A percentile compares a stretch with the other conserved stretches of the same genome.
phyloP scores from a whole-genome alignment of 441 rosid genomes.

The Codiaeum variegatum region DNA sequence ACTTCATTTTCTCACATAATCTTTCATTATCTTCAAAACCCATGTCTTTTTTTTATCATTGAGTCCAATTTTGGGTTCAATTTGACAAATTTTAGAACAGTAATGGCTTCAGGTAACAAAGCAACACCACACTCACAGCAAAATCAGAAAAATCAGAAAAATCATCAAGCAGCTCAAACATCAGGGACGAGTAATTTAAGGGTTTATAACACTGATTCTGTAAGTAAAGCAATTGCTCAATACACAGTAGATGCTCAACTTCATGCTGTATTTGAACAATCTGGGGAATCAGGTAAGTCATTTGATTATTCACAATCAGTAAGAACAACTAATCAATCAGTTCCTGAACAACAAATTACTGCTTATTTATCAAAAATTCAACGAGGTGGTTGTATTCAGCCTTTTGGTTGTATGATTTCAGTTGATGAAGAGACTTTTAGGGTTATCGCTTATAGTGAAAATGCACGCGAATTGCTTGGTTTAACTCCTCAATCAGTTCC shows the following conservation, averaged over 20 bases:
- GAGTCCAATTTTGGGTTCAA: too few relatives aligned
- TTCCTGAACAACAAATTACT: slow-evolving; percentile 78
- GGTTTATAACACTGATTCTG: slow-evolving; percentile 36
- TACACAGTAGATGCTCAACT: slow-evolving; percentile 95
- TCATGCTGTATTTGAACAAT: slow-evolving; percentile 86
- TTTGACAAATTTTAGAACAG: too few relatives aligned
- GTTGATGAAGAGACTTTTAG: slow-evolving; percentile 64
- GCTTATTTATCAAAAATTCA: slow-evolving; percentile 79
- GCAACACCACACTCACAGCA: slow-evolving; percentile 20
- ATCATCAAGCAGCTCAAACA: slow-evolving; percentile 35
- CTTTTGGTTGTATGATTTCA: slow-evolving; percentile 83
- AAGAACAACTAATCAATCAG: slow-evolving; percentile 53
- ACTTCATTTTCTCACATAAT: background rate
- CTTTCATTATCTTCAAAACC: background rate
- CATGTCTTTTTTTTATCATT: background rate
- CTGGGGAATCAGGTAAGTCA: slow-evolving; percentile 85
- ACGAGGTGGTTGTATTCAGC: slow-evolving; percentile 84
- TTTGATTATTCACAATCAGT: slow-evolving; percentile 84
- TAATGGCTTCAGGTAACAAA: slow-evolving; percentile 44
- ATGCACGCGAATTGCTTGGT: slow-evolving; percentile 82
- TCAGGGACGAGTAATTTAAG: slow-evolving; percentile 46
- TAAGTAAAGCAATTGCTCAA: slow-evolving; percentile 88
- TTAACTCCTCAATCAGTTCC: slow-evolving; percentile 77
- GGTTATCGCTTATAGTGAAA: slow-evolving; percentile 71
- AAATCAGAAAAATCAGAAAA: slow-evolving; percentile 22